Evolutionary conservation across 768 basidiomycete species (phyloP), one percentile per base, ranked within the genome.

Genomic region (Epithele typhae): DNA sequence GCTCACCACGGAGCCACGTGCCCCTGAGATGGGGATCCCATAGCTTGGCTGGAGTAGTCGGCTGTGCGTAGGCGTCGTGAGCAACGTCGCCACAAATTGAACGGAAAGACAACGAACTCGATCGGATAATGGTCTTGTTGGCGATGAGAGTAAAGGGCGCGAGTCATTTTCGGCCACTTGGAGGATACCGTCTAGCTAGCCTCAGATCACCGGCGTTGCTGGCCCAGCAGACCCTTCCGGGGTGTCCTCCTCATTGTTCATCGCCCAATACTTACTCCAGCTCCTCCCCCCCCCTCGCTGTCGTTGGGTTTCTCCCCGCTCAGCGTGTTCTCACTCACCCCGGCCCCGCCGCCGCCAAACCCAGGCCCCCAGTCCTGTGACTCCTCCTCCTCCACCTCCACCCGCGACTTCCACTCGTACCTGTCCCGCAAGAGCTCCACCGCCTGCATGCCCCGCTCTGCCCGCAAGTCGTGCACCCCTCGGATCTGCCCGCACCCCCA

Each of bases 351-450:
- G 27, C 14, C 14, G 27, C 8, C 8, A 14, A 7, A 30, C 27
- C 27, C 8, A 69, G 82, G 81, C 54, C 83, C 82, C 82, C 82
- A 85, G 17, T 78, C 80, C 54, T 88, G 85, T 3, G 84, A 84
- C 62, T 89, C 87, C 52, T 86, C 87, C 12, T 80, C 78, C 57
- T 84, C 82, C 11, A 89, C 87, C 50, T 79, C 81, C 18, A 91
- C 84, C n/a, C 89, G 73, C 54, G 81, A 78, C 61, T 82, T 82
- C 84, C 87, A 89, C 37, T 91, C 87, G 60, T 83, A 91, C 63
- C 79, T 84, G 46, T 92, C 89, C 48, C 76, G 68, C 7, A 92
- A 68, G 77, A 92, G 82, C 32, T 72, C 73, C 9, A 92, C 88
- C 0, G 90, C 89, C 35, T 82, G 72, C 17, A 84, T 75, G 0